Conservation (phyloP, 2,329 filamentous ascomycete genomes). For the Aspergillus bombycis region DNA sequence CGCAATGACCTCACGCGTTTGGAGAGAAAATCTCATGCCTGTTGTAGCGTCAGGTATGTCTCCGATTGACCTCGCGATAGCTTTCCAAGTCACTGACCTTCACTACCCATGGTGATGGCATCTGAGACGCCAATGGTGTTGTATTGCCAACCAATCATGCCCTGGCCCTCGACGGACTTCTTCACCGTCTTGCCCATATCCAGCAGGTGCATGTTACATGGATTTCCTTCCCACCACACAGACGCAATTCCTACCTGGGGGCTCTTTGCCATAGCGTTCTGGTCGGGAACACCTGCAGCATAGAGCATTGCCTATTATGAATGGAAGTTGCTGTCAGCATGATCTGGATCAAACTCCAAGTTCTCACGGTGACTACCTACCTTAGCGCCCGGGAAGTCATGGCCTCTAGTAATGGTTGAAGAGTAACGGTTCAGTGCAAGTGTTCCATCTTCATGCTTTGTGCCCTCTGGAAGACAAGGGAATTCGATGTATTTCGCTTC, state of each 20-base stretch:
- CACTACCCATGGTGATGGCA: slow-evolving; percentile 92
- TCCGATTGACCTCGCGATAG: background rate
- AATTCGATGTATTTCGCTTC: slow-evolving; percentile 61
- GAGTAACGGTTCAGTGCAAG: slow-evolving; percentile 84
- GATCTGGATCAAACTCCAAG: background rate
- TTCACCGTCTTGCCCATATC: slow-evolving; percentile 89
- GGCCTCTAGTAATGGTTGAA: slow-evolving; percentile 74
- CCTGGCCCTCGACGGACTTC: slow-evolving; percentile 74
- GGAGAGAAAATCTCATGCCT: slow-evolving; percentile 94
- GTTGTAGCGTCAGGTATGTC: slow-evolving; percentile 19
- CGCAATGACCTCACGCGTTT: slow-evolving; percentile 88
- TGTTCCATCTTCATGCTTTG: slow-evolving; percentile 58
- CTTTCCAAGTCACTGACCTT: slow-evolving; percentile 59
- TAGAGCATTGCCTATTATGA: slow-evolving; percentile 83
- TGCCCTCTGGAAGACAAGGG: slow-evolving; percentile 56
- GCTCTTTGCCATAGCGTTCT: slow-evolving; percentile 82
- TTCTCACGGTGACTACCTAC: slow-evolving; percentile 45
- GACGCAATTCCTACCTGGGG: slow-evolving; percentile 90
- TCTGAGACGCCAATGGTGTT: slow-evolving; percentile 90
- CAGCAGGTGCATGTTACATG: slow-evolving; percentile 80
- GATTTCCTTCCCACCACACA: slow-evolving; percentile 97
- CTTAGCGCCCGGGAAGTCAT: slow-evolving; percentile 92
- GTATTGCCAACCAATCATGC: slow-evolving; percentile 93
- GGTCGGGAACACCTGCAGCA: slow-evolving; percentile 82
- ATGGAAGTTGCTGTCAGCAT: background rate